Evolutionary conservation across 306 rosid species (phyloP), one percentile per base, ranked within the genome.

Genomic region (Pterocarpus macrocarpus): DNA sequence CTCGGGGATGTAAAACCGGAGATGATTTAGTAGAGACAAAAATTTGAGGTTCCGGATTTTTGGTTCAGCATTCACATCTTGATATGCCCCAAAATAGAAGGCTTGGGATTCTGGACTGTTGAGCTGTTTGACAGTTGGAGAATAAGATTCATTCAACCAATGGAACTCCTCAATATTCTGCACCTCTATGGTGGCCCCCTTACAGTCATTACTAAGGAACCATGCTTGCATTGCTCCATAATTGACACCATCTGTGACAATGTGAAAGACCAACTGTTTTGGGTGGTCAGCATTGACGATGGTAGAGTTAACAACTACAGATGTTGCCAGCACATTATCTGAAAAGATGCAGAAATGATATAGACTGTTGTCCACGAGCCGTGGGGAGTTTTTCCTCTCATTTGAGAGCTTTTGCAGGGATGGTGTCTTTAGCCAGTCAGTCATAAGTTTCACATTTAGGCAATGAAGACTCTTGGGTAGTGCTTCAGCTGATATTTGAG

Each of bases 291-390:
- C 91, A 80, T 88, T 92, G 69, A 78, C 82, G 80, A 92, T 83
- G 0, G 98, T 91, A 7, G 98, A 95, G 82, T 91, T 95, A 75
- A 95, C 90, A 81, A 91, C 97, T 14, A 85, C 97, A 58, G 98
- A 91, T 1, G 94, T 80, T 7, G 97, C 92, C 71, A 92, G 71
- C 63, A 88, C 90, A 86, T 95, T 95, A 82, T 95, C 98, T 4
- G 97, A 95, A 91, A 95, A 92, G 59, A 92, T 80, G 90, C 98
- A 95, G 90, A 95, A 95, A 88, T 92, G 98, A 73, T 90, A 89
- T 57, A 90, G 90, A 81, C 90, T 90, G 74, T 91, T 93, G 80
- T 95, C 98, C 59, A 73, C 66, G 15, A 92, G 90, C 43, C 89
- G 76, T 2, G 85, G 97, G 47, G 97, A 92, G 84, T 82, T 90